Evolutionary conservation across 352 stramenopile species (phyloP).

Genomic region (Phytophthora podocarpi): DNA sequence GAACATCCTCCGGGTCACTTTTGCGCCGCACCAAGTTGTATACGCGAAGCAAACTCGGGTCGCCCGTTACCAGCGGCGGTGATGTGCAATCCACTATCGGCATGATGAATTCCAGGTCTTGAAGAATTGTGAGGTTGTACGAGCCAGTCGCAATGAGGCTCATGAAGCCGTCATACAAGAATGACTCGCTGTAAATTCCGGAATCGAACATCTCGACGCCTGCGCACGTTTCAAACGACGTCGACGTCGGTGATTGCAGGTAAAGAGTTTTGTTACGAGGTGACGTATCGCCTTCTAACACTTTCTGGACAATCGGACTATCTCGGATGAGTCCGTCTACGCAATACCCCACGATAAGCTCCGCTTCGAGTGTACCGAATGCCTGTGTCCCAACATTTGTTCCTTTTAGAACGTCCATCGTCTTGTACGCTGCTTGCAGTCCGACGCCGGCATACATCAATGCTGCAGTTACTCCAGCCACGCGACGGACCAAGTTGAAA

Average conservation of each 20-base stretch:
- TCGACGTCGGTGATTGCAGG: slow-evolving; percentile 22
- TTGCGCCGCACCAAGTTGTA: slow-evolving; percentile 34
- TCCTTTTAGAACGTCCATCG: slow-evolving; percentile 22
- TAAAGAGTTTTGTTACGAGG: slow-evolving; percentile 38
- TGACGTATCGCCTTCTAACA: slow-evolving; percentile 32
- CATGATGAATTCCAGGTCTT: slow-evolving; percentile 33
- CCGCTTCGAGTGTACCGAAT: slow-evolving; percentile 23
- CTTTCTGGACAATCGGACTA: slow-evolving; percentile 33
- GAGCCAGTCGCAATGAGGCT: slow-evolving; percentile 19
- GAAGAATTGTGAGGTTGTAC: slow-evolving; percentile 43
- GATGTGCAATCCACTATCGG: slow-evolving; percentile 33
- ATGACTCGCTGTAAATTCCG: slow-evolving; percentile 28
- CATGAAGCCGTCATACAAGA: slow-evolving; percentile 21
- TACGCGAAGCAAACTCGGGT: slow-evolving; percentile 28
- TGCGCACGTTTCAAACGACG: slow-evolving; percentile 24
- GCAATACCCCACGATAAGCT: slow-evolving; percentile 36
- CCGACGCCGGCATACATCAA: slow-evolving; percentile 27
- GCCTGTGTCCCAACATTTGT: slow-evolving; percentile 15
- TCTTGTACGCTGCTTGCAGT: slow-evolving; percentile 19
- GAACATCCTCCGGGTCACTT: slow-evolving; percentile 25
- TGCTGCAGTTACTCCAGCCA: slow-evolving; percentile 26
- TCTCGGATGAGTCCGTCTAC: slow-evolving; percentile 35
- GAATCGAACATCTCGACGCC: slow-evolving; percentile 15
- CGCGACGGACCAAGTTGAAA: slow-evolving; percentile 32
- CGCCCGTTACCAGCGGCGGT: slow-evolving; percentile 14